Conservation (phyloP, 495 filamentous ascomycete genomes). For the Tuber brumale region DNA sequence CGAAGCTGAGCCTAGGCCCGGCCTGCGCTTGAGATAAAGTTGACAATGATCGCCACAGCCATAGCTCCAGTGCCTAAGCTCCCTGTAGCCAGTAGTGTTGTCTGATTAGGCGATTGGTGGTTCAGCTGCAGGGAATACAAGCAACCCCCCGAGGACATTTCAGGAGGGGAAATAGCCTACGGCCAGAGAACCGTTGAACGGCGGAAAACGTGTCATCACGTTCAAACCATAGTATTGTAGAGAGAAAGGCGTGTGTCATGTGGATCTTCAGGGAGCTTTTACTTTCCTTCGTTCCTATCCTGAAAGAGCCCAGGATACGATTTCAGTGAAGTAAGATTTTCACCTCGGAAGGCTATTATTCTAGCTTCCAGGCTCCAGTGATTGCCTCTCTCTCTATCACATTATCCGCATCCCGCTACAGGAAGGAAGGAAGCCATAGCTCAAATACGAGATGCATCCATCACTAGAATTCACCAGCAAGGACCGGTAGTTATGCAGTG, state of each 20-base stretch:
- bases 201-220: background rate
- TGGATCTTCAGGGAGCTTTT: background rate
- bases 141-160: background rate
- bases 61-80: background rate
- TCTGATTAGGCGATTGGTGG: background rate
- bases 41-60: background rate
- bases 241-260: background rate
- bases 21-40: background rate
- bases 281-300: background rate
- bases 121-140: background rate
- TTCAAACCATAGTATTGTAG: background rate
- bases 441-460: slow-evolving; percentile 2
- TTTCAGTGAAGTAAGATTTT: background rate
- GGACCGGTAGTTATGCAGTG: background rate
- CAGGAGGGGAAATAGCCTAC: background rate
- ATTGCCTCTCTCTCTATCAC: background rate
- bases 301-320: background rate
- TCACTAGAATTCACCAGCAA: background rate
- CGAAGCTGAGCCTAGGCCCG: background rate
- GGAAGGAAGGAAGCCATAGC: background rate
- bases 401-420: background rate
- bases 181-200: background rate
- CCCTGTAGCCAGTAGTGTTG: background rate
- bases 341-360: background rate
- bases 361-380: background rate